Base-by-base conservation (phyloP, 768 basidiomycete genomes). In the Trametes villosa region DNA sequence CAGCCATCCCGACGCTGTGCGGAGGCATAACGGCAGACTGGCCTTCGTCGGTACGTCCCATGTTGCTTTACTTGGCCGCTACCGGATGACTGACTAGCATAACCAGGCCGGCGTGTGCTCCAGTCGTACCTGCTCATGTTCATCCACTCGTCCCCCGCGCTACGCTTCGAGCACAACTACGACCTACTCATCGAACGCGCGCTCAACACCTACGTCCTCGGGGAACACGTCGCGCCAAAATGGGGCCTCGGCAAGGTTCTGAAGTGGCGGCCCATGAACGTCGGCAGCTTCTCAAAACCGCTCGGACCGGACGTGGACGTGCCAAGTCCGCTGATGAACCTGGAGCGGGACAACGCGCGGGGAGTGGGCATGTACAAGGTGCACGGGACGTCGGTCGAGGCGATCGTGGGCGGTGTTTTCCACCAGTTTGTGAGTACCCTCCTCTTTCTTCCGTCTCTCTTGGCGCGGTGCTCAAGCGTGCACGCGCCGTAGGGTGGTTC, bases 181-280 rank as follows among this genome's bases (percentile, higher is more conserved):
- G 84, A 88, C n/a, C 77, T 73, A 18, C 78, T 92, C 42, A 68
- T 78, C 18, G 76, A 81, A 42, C 83, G 81, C 31, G 79, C 86
- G 12, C 69, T 94, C 38, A 87, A 91, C 70, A 84, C 91, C 1
- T 86, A 89, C 68, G 70, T 84, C 20, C 75, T 94, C 29, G 92
- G 92, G 42, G 84, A 91, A 72, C 79, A 86, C 65, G 80, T 94
- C 49, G 92, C 87, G 40, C 81, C 84, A 30, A 78, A 74, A n/a
- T 94, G 92, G 92, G 81, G 83, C 8, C 75, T 94, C 30, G 87
- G 88, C 53, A 82, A 83, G 40, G 81, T 83, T n/a, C 78, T 93
- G 71, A 84, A 86, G 24, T 94, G 92, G 92, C 81, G 83, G 29
- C 89, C 88, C 11, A 77, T 81, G 33, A 71, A 63, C 42, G 57